Evolutionary conservation across 1,139 yeast species (phyloP), one percentile per base, ranked within the genome.

Genomic region (Kodamaea plutei): DNA sequence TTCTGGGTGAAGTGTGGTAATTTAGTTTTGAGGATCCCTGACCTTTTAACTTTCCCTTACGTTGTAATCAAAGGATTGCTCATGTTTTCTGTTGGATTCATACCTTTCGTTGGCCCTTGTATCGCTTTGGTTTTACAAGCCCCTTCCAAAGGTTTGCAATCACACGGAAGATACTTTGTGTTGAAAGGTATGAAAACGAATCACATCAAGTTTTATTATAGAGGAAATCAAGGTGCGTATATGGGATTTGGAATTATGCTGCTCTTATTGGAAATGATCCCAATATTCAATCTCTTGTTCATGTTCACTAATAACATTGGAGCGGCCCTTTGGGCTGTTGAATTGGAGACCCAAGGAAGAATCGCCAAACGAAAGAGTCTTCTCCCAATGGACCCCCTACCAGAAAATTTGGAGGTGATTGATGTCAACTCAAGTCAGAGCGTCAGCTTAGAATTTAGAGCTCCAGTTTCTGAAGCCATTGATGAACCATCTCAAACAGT

Each of bases 291-390:
- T 19, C 56, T 79, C 11, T 58, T 79, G 26, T 80, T 83, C 47
- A 62, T 73, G 43, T 81, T 79, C 47, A 79, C 91, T 8, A 77
- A 80, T 49, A 72, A 75, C 5, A 61, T 76, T 3, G 91, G 87
- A 2, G 85, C 84, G 4, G 88, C 89, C 1, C 56, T 83, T 23
- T 83, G 91, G 91, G 85, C 70, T 1, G 62, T 61, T 8, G 52
- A 56, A 20, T 50, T 56, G 17, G 65, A 60, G 35, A 38, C 44
- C 17, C n/a, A n/a, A n/a, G n/a, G n/a, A 45, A n/a, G n/a, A n/a
- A n/a, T n/a, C n/a, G n/a, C n/a, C n/a, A 5, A n/a, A 26, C 8
- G 28, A 34, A 28, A 40, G 22, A n/a, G n/a, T n/a, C n/a, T n/a
- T n/a, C n/a, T n/a, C n/a, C n/a, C n/a, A n/a, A n/a, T n/a, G n/a